Percentiles rank a stretch among this genome's conserved stretches.
These are phyloP conservation scores for Porphyrellus cyaneotinctus DNA, from an alignment of 768 basidiomycete species.

Conservation along the genomic window DNA sequence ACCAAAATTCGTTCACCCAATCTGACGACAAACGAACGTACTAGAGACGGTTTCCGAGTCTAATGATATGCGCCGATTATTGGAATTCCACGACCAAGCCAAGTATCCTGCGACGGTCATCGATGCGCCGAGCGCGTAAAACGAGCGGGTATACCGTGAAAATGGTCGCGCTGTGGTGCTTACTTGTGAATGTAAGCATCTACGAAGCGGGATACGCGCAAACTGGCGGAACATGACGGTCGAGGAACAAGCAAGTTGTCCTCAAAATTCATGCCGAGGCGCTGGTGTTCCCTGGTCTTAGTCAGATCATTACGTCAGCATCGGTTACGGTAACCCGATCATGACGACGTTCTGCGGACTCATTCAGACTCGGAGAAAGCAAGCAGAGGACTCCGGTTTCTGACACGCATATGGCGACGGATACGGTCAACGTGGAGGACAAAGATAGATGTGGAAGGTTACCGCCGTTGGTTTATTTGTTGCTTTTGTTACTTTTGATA, in stretches of 20 bases:
- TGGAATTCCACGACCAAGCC: conserved; percentile 44
- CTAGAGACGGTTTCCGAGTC: conserved; percentile 38
- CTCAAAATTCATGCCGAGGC: conserved; percentile 23
- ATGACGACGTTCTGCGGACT: not conserved
- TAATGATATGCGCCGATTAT: conserved; percentile 42
- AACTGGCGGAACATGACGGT: conserved; percentile 52
- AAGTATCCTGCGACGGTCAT: conserved; percentile 43
- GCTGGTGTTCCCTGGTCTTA: conserved; percentile 10
- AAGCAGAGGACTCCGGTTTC: too few relatives aligned
- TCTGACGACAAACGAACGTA: conserved; percentile 12
- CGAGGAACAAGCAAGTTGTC: not conserved
- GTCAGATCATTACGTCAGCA: conserved; percentile 24
- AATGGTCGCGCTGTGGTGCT: conserved; percentile 19
- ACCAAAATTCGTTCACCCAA: not conserved
- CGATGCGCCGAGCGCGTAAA: conserved; percentile 42
- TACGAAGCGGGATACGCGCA: conserved; percentile 49
- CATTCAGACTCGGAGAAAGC: too few relatives aligned
- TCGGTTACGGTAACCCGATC: not conserved
- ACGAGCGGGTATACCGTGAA: conserved; percentile 25
- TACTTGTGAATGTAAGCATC: conserved; percentile 47
- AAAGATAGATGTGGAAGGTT: too few relatives aligned
- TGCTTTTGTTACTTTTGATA: too few relatives aligned
- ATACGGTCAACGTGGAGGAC: too few relatives aligned
- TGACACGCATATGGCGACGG: too few relatives aligned
- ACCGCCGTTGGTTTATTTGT: too few relatives aligned